phyloP scores from a whole-genome alignment of 164 flowering plant species.

The Umbellularia californica region DNA sequence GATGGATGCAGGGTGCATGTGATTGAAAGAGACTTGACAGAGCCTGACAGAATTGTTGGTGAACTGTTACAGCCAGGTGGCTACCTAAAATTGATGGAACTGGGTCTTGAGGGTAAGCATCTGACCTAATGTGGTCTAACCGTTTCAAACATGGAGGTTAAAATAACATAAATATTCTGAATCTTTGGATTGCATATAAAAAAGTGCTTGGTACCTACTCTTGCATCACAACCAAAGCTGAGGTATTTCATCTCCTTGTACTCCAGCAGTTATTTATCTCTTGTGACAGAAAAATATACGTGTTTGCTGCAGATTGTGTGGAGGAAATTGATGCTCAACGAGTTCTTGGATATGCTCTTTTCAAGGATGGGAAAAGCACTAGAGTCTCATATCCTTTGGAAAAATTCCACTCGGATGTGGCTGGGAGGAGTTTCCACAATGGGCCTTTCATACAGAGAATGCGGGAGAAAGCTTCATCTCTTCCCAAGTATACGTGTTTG shows the following conservation, averaged over 20 bases:
- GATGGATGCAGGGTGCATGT: slow-evolving; percentile 84
- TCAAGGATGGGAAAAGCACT: slow-evolving; percentile 77
- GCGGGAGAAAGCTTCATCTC: slow-evolving; percentile 79
- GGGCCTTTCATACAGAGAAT: slow-evolving; percentile 90
- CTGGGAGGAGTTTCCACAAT: slow-evolving; percentile 96
- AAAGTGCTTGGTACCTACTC: background rate
- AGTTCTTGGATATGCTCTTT: slow-evolving; percentile 89
- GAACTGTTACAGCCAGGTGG: slow-evolving; percentile 97
- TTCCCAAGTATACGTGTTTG: slow-evolving; percentile 15
- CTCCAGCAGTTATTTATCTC: background rate
- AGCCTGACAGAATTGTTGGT: slow-evolving; percentile 94
- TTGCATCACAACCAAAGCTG: background rate
- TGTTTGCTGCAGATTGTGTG: slow-evolving; percentile 68
- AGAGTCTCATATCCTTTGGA: slow-evolving; percentile 79
- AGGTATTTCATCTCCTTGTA: background rate
- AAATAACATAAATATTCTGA: background rate
- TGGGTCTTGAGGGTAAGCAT: slow-evolving; percentile 74
- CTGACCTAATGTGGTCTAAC: background rate
- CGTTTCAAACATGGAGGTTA: background rate
- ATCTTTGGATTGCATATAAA: background rate
- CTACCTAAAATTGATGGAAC: slow-evolving; percentile 77
- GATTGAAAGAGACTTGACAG: slow-evolving; percentile 85
- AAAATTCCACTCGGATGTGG: slow-evolving; percentile 73
- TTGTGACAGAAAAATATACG: background rate
- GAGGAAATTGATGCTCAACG: slow-evolving; percentile 85